These are phyloP conservation scores for Phytopythium vexans DNA, from an alignment of 352 stramenopile genomes.

Conservation along the genomic window DNA sequence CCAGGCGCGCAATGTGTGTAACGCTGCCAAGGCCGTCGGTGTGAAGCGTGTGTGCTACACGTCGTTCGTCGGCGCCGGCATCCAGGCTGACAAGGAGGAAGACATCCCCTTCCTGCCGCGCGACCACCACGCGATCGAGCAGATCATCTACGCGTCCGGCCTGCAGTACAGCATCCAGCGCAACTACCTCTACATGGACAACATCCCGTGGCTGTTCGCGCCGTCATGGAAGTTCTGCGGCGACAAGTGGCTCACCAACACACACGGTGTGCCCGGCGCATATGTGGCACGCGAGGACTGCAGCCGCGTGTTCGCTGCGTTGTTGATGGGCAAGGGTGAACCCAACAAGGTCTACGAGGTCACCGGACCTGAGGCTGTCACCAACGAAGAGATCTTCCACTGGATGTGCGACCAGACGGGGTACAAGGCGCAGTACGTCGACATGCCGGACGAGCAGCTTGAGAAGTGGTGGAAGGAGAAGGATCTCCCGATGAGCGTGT, in stretches of 20 bases:
- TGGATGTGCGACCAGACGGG: conserved; percentile 25
- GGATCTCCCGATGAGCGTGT: conserved; percentile 17
- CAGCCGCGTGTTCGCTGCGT: conserved; percentile 13
- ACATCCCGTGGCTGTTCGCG: conserved; percentile 21
- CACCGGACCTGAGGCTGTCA: conserved; percentile 13
- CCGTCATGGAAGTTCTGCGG: conserved; percentile 30
- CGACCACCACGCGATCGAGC: conserved; percentile 24
- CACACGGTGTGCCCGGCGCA: conserved; percentile 16
- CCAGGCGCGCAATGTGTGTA: conserved; percentile 13
- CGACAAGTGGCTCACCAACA: conserved; percentile 28
- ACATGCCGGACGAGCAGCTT: conserved; percentile 29
- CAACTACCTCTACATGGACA: conserved; percentile 33
- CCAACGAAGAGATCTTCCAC: conserved; percentile 17
- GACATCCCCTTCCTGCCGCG: conserved; percentile 28
- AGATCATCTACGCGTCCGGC: conserved; percentile 16
- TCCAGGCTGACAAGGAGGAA: conserved; percentile 14
- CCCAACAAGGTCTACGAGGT: conserved; percentile 25
- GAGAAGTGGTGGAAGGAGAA: conserved; percentile 18
- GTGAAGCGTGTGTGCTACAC: conserved; percentile 33
- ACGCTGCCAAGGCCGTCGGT: conserved; percentile 15
- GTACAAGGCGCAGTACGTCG: conserved; percentile 21
- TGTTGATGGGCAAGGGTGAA: conserved; percentile 20
- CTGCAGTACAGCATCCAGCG: conserved; percentile 36
- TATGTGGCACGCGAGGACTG: conserved; percentile 27
- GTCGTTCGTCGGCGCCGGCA: conserved; percentile 21